Base-by-base conservation (phyloP, 2,329 filamentous ascomycete species). In the Aspergillus phoenicis region DNA sequence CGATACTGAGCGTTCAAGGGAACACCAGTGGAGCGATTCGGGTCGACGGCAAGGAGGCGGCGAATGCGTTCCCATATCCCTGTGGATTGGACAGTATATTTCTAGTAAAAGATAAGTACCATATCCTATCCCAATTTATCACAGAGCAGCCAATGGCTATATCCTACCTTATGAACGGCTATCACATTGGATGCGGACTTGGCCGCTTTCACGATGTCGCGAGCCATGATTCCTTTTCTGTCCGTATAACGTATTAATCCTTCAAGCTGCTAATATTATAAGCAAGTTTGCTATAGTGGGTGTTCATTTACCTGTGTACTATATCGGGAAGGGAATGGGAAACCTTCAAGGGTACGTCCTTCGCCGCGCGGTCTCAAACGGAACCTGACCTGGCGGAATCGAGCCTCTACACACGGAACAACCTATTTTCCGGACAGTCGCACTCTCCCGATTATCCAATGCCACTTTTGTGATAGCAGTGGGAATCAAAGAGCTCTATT, bases 1-100 rank as follows among this genome's bases (percentile, higher is more conserved):
- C 95, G 93, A 85, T 86, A 97, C 82, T 93, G 89, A 43, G 93
- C 88, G 85, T 98, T 98, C 72, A 99, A 82, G 51, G 95, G 95
- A 20, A 99, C 83, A 78, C 95, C 95, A 72, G 90, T 93, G 68
- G 93, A 97, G 67, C 95, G 93, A 73, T 91, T 87, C 38, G 93
- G 86, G 77, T 97, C 94, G 72, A 99, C 82, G 68, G 92, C 87
- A 68, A 97, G 79, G 70, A 89, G 76, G 68, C 88, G 87, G 76
- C 93, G 93, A 77, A 99, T 81, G 59, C 82, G 82, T 74, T 94
- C 93, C 91, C 92, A 98, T 78, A 98, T 82, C 43, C 95, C 95
- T 41, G 84, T 87, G 55, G 94, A 95, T 76, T 97, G 91, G 66
- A 98, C 83, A 38, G 93, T 96, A 82, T 99, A 94, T 91, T 98